Evolutionary conservation across 192 early-diverging fungal genomes (phyloP).

Genomic region (Lobosporangium transversale): DNA sequence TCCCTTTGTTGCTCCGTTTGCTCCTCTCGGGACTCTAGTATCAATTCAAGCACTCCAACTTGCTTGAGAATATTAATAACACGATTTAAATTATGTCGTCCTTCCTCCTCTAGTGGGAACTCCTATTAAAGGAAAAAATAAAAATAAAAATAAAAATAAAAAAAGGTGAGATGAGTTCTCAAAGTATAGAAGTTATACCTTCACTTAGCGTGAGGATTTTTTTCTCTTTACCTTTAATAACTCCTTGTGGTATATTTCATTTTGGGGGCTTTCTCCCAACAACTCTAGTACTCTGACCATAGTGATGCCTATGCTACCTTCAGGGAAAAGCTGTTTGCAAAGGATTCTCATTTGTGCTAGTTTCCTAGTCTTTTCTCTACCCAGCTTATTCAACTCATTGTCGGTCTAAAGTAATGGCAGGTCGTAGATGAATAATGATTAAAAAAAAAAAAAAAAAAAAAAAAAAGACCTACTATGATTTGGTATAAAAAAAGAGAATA

Average conservation of each 20-base stretch:
- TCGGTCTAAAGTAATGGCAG: constrained; percentile 30
- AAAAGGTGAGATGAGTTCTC: no score
- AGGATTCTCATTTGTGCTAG: constrained; percentile 41
- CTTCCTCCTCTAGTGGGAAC: constrained; percentile 42
- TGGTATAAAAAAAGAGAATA: no score
- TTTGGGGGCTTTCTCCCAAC: constrained; percentile 22
- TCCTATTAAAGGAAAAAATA: constrained; percentile 16
- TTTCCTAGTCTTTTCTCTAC: constrained; percentile 22
- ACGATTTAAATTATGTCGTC: constrained; percentile 41
- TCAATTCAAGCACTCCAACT: constrained; percentile 20
- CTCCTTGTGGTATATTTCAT: constrained; percentile 37
- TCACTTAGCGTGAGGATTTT: no score
- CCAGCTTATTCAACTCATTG: constrained; percentile 21
- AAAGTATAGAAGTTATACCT: no score
- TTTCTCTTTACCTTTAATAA: constrained; percentile 38
- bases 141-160: no score
- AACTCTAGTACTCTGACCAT: constrained; percentile 32
- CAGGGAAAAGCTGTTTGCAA: constrained; percentile 46
- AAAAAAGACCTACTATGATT: no score
- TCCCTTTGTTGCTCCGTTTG: constrained; percentile 5
- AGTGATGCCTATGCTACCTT: constrained; percentile 34
- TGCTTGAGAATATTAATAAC: constrained; percentile 34
- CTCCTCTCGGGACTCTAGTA: constrained; percentile 16
- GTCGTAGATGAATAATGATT: no score
- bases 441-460: no score